phyloP scores from a whole-genome alignment of 1,139 yeast species.

The Nakaseomyces uthaithaninus region DNA sequence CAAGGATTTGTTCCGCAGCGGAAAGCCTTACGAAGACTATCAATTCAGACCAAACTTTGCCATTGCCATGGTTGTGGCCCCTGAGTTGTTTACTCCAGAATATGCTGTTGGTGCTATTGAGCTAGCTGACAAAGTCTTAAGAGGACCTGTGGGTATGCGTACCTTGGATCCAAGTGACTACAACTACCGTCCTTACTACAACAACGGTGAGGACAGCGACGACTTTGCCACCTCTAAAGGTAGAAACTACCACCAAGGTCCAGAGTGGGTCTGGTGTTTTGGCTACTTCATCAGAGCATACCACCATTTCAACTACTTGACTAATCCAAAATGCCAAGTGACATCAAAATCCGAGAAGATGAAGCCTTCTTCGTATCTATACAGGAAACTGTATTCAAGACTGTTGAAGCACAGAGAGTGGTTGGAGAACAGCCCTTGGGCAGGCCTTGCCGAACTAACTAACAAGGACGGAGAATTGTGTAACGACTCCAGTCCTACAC shows the following conservation, averaged over 20 bases:
- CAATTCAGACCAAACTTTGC: slow-evolving; percentile 89
- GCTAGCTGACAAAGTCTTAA: slow-evolving; percentile 60
- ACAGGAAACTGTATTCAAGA: slow-evolving; percentile 45
- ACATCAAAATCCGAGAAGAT: slow-evolving; percentile 23
- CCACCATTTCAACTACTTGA: slow-evolving; percentile 43
- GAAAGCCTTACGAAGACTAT: slow-evolving; percentile 87
- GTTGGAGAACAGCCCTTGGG: slow-evolving; percentile 76
- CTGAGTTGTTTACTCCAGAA: slow-evolving; percentile 66
- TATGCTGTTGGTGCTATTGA: slow-evolving; percentile 57
- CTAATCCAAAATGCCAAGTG: slow-evolving; percentile 25
- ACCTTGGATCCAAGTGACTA: slow-evolving; percentile 89
- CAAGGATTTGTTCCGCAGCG: slow-evolving; percentile 73
- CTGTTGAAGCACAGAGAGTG: slow-evolving; percentile 58
- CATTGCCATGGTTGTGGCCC: slow-evolving; percentile 88
- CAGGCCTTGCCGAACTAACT: slow-evolving; percentile 87
- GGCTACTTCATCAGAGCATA: slow-evolving; percentile 85
- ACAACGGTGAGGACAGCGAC: slow-evolving; percentile 66
- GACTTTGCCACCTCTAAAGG: slow-evolving; percentile 95
- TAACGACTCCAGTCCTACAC: slow-evolving; percentile 85
- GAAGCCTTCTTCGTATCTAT: slow-evolving; percentile 36
- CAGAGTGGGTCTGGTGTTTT: slow-evolving; percentile 93
- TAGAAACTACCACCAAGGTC: slow-evolving; percentile 95
- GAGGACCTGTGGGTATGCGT: slow-evolving; percentile 89
- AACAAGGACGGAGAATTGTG: slow-evolving; percentile 80
- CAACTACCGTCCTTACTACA: slow-evolving; percentile 85